Evolutionary conservation across 352 stramenopile species (phyloP).

Genomic region (Salisapilia sapeloensis): DNA sequence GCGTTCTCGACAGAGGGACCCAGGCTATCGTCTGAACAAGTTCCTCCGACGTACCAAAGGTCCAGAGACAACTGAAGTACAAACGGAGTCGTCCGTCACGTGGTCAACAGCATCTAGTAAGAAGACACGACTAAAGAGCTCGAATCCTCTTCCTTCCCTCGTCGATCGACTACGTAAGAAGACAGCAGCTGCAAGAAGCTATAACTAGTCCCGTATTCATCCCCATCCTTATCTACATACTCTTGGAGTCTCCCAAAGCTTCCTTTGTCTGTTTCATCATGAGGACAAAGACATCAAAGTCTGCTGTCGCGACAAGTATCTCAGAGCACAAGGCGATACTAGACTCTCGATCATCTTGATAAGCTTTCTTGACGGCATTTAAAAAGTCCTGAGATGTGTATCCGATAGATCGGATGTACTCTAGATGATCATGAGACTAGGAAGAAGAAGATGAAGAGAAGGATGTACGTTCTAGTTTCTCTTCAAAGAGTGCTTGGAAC

Average conservation of each 20-base stretch:
- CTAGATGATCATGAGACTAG: conserved; percentile 11
- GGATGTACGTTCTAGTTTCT: conserved; percentile 51
- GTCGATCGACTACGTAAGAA: conserved; percentile 53
- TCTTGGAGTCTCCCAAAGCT: conserved; percentile 31
- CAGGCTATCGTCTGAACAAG: conserved; percentile 35
- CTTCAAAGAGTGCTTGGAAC: conserved; percentile 54
- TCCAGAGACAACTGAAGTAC: neutral
- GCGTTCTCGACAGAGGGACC: conserved; percentile 19
- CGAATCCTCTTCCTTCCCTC: conserved; percentile 49
- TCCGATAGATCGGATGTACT: conserved; percentile 37
- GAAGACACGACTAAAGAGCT: conserved; percentile 45
- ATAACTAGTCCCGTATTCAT: neutral
- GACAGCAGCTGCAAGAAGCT: conserved; percentile 27
- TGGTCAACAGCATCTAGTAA: conserved; percentile 25
- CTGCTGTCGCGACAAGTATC: conserved; percentile 57
- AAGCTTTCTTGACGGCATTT: conserved; percentile 26
- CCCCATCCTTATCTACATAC: conserved; percentile 5
- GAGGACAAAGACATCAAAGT: conserved; percentile 68
- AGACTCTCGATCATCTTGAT: conserved; percentile 35
- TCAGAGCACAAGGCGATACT: conserved; percentile 51
- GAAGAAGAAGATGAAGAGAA: neutral
- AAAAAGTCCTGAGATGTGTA: conserved; percentile 53
- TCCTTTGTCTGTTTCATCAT: conserved; percentile 78
- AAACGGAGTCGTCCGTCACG: conserved; percentile 8
- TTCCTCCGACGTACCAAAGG: conserved; percentile 7